Percentiles rank a stretch among this genome's conserved stretches.
Conservation (phyloP, 495 filamentous ascomycete genomes). For the Schizothecium vesticola region DNA sequence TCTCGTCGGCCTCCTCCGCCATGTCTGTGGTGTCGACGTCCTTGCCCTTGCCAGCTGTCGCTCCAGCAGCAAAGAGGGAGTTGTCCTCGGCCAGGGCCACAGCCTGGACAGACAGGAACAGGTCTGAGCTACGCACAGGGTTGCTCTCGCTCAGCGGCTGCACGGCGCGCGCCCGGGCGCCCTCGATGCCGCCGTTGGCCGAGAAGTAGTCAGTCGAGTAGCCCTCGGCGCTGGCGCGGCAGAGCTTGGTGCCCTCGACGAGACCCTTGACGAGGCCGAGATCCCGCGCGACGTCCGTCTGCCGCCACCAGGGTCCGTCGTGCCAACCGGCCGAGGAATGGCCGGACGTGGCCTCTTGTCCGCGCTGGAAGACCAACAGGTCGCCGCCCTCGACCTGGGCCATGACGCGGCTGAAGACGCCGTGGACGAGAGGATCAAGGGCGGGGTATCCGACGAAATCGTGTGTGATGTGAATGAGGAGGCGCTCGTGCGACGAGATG, state of each 20-base stretch:
- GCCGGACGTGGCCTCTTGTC: conserved; percentile 67
- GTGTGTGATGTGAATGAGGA: conserved; percentile 97
- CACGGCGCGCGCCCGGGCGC: conserved; percentile 69
- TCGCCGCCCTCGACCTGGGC: conserved; percentile 96
- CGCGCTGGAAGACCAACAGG: conserved; percentile 91
- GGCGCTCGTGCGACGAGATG: conserved; percentile 94
- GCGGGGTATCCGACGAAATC: conserved; percentile 91
- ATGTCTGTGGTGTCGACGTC: conserved; percentile 45
- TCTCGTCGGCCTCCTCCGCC: conserved; percentile 45
- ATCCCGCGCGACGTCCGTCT: conserved; percentile 61
- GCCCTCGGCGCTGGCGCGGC: conserved; percentile 76
- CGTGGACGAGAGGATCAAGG: conserved; percentile 87
- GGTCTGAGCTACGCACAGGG: conserved; percentile 84
- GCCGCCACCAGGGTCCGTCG: conserved; percentile 95
- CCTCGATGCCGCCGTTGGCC: conserved; percentile 68
- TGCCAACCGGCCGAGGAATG: conserved; percentile 61
- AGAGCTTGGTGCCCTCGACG: conserved; percentile 83
- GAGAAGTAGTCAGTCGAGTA: conserved; percentile 81
- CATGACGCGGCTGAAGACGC: conserved; percentile 95
- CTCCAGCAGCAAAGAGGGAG: conserved; percentile 59
- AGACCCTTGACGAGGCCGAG: conserved; percentile 76
- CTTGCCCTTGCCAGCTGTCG: conserved; percentile 46
- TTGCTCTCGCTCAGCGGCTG: conserved; percentile 74
- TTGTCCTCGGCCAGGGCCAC: conserved; percentile 56
- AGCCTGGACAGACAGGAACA: conserved; percentile 92